Base-by-base conservation (phyloP, 2,329 filamentous ascomycete species). In the Trichophaea hybrida region DNA sequence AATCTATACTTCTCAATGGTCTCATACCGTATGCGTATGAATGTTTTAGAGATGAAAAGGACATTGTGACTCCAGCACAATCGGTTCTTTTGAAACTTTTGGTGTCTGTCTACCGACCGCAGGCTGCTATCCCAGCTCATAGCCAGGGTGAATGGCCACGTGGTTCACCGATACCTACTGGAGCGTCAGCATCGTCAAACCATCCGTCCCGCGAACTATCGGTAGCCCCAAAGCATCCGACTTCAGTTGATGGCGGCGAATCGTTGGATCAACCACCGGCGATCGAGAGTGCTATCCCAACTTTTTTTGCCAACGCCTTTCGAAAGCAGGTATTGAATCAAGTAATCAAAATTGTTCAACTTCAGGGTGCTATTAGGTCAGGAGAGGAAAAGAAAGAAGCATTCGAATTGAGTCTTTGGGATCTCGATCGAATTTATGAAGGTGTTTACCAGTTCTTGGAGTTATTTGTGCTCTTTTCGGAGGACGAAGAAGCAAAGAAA, bases 1-100 rank as follows among this genome's bases (percentile, higher is more conserved):
- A 69, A 58, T 66, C 67, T 15, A 68, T 69, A 33, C 53, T 68
- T n/a, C 62, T 67, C 57, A 68, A 69, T 57, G 67, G 67, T 7
- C 55, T 69, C 6, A 66, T 67, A 17, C 67, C 66, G 5, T 69
- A 68, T 53, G 63, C 67, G 17, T 69, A 68, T 57, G 67, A 68
- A 55, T 67, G 63, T 12, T 64, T 69, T 33, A 65, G 67, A 35
- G 67, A 68, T 54, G 68, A 68, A 46, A 64, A 65, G 35, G 64
- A 66, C 33, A 64, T 66, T 52, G 61, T 66, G 53, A 66, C 63
- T 12, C 63, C 64, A 10, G 64, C 61, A n/a, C 64, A 66, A 38
- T 65, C 63, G 12, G 63, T 65, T 12, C 48, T 66, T 24, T 46
- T 66, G 12, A 66, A 66, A 37, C 63, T 66, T 31, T 55, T 66